Evolutionary conservation across 192 early-diverging fungal species (phyloP), one percentile per base, ranked within the genome.

Genomic region (Umbelopsis isabellina): DNA sequence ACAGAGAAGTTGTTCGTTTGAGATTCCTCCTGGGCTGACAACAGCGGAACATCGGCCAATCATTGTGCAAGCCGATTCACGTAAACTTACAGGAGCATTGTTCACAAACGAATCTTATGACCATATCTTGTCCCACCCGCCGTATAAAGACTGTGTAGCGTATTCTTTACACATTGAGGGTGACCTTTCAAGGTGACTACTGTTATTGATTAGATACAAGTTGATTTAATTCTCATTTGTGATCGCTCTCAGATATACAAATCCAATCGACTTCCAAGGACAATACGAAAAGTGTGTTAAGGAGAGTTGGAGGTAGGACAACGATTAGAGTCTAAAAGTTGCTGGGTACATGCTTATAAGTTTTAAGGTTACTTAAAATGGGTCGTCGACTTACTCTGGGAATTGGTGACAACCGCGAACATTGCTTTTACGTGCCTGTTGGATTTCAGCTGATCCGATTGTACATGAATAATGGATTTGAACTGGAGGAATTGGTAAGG

Each of bases 101-200:
- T 92, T 94, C 66, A 90, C 83, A 67, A 79, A 80, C 22, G 92
- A 91, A 33, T 84, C 82, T 18, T 97, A 92, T 73, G 93, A 95
- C 77, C 94, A 95, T 69, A 83, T 97, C 7, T 83, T 97, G 30
- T 94, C 92, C 12, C 95, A 97, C 68, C 95, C 95, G 49, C 95
- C 95, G 4, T 97, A 97, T 79, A 97, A 97, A 78, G 94, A 96
- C 74, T 95, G 93, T 70, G 92, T 95, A 1, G 82, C 89, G 5
- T 93, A 93, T 75, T 93, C 91, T 58, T 86, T 91, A 6, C 89
- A 94, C 72, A 91, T 97, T 55, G 93, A 92, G 5, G 95, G 95
- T 35, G 95, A 97, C 47, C 78, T 97, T 49, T 92, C 91, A 0
- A 78, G 79, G 79, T 80, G 69, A 49, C 16, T 15, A 45, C 45